Conservation (phyloP, 2,329 filamentous ascomycete species). For the Lasiodiplodia hormozganensis region DNA sequence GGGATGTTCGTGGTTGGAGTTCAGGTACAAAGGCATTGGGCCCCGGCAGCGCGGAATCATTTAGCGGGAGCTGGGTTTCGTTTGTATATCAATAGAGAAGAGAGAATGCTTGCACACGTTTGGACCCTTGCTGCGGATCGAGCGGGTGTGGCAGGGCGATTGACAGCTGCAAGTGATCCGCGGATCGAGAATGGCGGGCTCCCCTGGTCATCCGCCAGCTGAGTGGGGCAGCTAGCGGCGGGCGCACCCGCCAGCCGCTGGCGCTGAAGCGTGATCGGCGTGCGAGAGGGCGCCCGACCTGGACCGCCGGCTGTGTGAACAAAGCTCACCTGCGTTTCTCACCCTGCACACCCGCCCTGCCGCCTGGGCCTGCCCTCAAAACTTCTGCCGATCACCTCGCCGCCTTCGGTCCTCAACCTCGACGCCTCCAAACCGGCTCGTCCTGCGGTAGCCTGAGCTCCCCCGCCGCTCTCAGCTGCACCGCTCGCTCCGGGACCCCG, state of each 20-base stretch:
- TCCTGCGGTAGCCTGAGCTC: neutral
- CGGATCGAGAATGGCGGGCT: constrained; percentile 10
- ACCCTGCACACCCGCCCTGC: neutral
- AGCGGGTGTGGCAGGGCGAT: neutral
- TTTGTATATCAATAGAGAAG: constrained; percentile 7
- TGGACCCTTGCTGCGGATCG: constrained; percentile 22
- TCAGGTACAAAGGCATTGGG: neutral
- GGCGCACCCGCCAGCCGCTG: constrained; percentile 18
- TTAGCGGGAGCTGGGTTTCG: constrained; percentile 1
- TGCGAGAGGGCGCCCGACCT: neutral
- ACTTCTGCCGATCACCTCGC: neutral
- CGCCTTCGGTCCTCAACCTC: neutral
- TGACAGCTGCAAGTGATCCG: constrained; percentile 11
- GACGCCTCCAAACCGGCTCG: neutral
- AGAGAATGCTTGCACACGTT: neutral
- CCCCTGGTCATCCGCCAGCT: constrained; percentile 6
- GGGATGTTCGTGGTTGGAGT: constrained; percentile 10
- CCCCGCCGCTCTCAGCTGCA: neutral
- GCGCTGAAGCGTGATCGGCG: constrained; percentile 25
- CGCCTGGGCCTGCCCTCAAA: neutral
- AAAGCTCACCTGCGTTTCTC: constrained; percentile 11
- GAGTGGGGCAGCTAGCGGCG: constrained; percentile 8
- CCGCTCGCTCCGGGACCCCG: constrained; percentile 9
- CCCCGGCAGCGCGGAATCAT: neutral
- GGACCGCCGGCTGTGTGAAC: constrained; percentile 11